A percentile compares a stretch with the other conserved stretches of the same genome.
Conservation (phyloP, 1,284 basidiomycete genomes). For the Marasmius tenuissimus region DNA sequence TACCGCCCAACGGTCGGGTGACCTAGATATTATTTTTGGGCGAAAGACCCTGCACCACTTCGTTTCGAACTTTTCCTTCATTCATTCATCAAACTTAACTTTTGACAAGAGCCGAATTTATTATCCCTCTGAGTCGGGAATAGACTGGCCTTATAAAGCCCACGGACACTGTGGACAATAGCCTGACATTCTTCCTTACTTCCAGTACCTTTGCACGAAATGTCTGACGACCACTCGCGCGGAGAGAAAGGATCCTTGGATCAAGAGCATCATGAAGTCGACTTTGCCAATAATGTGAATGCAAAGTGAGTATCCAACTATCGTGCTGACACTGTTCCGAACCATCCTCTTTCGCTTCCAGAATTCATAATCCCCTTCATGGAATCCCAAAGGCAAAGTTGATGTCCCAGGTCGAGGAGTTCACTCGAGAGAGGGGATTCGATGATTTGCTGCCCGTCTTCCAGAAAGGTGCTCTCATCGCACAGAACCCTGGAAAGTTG, state of each 20-base stretch:
- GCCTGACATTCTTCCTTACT: background rate
- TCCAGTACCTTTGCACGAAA: background rate
- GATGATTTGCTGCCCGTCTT: conserved; percentile 45
- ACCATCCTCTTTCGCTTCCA: conserved; percentile 16
- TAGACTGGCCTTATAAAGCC: too few species aligned
- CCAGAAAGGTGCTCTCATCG: conserved; percentile 58
- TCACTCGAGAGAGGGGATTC: conserved; percentile 45
- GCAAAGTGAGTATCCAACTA: conserved; percentile 30
- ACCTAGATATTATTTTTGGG: too few species aligned
- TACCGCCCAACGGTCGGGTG: too few species aligned
- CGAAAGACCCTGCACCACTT: too few species aligned
- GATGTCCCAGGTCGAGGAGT: conserved; percentile 44
- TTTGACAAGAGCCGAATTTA: too few species aligned
- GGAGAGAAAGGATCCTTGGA: conserved; percentile 17
- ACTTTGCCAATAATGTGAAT: conserved; percentile 39
- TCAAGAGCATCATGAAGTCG: conserved; percentile 16
- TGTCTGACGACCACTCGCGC: background rate
- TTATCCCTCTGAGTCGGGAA: too few species aligned
- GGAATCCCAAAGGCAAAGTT: conserved; percentile 46
- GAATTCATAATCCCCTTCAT: conserved; percentile 56
- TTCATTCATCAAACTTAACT: too few species aligned
- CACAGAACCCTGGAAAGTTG: conserved; percentile 55
- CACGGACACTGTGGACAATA: background rate
- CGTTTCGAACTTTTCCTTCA: too few species aligned
- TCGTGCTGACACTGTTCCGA: conserved; percentile 2